phyloP scores from a whole-genome alignment of 495 filamentous ascomycete species.

The Parathielavia hyrcaniae region DNA sequence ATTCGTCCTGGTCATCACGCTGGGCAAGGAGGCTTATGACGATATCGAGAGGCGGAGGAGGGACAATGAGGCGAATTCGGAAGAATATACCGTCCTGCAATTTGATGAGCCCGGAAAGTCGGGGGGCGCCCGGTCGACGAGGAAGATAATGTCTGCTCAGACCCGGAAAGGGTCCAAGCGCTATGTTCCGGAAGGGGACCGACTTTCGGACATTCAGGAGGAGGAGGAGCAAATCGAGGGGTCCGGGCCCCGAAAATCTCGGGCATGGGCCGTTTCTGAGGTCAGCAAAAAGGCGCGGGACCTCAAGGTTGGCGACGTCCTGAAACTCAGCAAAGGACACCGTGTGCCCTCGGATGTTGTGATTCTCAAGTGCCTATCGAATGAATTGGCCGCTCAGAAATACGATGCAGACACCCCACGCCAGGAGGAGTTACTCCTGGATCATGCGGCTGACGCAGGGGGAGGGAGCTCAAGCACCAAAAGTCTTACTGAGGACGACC shows the following conservation, averaged over 20 bases:
- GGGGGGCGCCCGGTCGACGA: constrained; percentile 27
- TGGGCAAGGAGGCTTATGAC: constrained; percentile 94
- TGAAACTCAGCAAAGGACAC: constrained; percentile 86
- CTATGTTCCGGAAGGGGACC: constrained; percentile 34
- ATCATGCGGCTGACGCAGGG: constrained; percentile 29
- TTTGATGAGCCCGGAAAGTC: constrained; percentile 49
- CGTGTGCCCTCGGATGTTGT: constrained; percentile 91
- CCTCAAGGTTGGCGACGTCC: constrained; percentile 87
- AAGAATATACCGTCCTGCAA: constrained; percentile 73
- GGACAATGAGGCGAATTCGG: constrained; percentile 91
- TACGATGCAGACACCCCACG: constrained; percentile 26
- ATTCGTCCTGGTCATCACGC: constrained; percentile 82
- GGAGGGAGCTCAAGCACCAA: constrained; percentile 23
- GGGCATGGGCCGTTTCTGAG: constrained; percentile 51
- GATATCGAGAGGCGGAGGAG: constrained; percentile 79
- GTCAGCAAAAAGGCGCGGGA: constrained; percentile 76
- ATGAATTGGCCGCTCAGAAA: constrained; percentile 46
- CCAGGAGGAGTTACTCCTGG: constrained; percentile 38
- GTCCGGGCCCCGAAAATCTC: constrained; percentile 29
- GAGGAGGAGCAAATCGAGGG: constrained; percentile 48
- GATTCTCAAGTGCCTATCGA: constrained; percentile 74
- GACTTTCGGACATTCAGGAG: constrained; percentile 49
- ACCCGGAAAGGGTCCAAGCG: constrained; percentile 30
- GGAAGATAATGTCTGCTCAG: constrained; percentile 35
- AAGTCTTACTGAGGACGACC: constrained; percentile 4